These are phyloP conservation scores for Pleomassaria siparia DNA, from an alignment of 2,329 filamentous ascomycete genomes.

Conservation along the genomic window DNA sequence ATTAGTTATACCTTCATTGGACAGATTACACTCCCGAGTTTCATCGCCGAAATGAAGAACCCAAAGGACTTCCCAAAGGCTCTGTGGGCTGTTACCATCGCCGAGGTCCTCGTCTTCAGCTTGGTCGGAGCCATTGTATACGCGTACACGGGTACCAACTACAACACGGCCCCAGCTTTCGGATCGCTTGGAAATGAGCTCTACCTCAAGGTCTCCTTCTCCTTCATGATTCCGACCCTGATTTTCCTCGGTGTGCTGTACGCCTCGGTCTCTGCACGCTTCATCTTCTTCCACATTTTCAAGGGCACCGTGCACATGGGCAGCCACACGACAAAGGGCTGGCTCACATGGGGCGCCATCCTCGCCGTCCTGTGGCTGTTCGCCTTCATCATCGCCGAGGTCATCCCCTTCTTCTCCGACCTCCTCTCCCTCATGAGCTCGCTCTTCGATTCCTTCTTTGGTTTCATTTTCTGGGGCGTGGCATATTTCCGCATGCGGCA, in stretches of 20 bases:
- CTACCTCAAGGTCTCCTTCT: constrained; percentile 87
- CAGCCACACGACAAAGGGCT: constrained; percentile 78
- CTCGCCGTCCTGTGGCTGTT: constrained; percentile 75
- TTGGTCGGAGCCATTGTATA: constrained; percentile 81
- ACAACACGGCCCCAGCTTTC: constrained; percentile 85
- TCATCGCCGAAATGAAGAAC: constrained; percentile 90
- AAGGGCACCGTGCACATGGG: constrained; percentile 76
- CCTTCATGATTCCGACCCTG: constrained; percentile 93
- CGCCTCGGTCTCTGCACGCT: constrained; percentile 84
- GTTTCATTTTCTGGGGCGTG: constrained; percentile 92
- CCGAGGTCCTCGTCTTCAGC: constrained; percentile 83
- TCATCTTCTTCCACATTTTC: constrained; percentile 90
- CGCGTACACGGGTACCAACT: constrained; percentile 84
- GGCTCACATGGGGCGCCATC: constrained; percentile 76
- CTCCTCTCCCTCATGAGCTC: constrained; percentile 76
- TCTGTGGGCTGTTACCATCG: constrained; percentile 85
- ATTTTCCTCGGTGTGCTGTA: constrained; percentile 92
- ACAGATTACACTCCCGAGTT: constrained; percentile 89
- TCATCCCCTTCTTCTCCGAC: constrained; percentile 91
- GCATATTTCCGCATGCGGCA: constrained; percentile 76
- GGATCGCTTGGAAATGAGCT: constrained; percentile 72
- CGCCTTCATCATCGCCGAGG: constrained; percentile 89
- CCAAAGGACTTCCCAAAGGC: constrained; percentile 87
- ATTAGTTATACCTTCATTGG: constrained; percentile 97
- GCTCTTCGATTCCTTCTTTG: constrained; percentile 89